Base-by-base conservation (phyloP, 257 asterid genomes). In the Ilex aquifolium region DNA sequence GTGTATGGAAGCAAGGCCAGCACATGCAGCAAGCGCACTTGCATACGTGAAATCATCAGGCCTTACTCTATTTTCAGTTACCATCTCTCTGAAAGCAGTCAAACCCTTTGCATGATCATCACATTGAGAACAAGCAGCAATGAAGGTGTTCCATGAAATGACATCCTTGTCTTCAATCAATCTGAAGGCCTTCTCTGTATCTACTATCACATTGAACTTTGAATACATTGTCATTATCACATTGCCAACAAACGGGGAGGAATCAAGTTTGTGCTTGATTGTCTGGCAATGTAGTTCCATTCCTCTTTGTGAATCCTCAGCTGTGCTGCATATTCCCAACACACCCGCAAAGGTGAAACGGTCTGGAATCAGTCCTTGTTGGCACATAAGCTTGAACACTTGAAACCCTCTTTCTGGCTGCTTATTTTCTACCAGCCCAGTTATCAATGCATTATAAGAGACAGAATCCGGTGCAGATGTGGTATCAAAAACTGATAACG, bases 311-410 rank as follows among this genome's bases (percentile, higher is more conserved):
- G 76, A 63, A 72, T 76, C 73, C 64, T 70, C 68, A 2, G 60
- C 30, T 31, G 74, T 68, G 58, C 69, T 68, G 72, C 78, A 75
- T 17, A 65, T 39, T 59, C 88, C 86, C 27, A 89, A 59, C 53
- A 89, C 54, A 48, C 91, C 96, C 15, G 81, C 84, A 68, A 80
- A 86, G 53, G 93, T 84, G 73, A 89, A 86, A 53, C 83, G 68
- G 72, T 88, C 96, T 3, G 96, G 95, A 67, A 82, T 60, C 51
- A 84, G 59, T 57, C 89, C 91, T 10, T 56, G 72, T 44, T 17
- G 66, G 64, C 76, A 65, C 82, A 86, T 76, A 64, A 58, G 44
- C 72, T 40, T 80, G 54, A 79, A 86, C 68, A 89, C 29, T 62
- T 82, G 83, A 76, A 84, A 60, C 56, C 87, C 96, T 67, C 63